Percentiles rank a stretch among this genome's conserved stretches.
phyloP scores from a whole-genome alignment of 306 rosid species.

The Fragaria vesca region DNA sequence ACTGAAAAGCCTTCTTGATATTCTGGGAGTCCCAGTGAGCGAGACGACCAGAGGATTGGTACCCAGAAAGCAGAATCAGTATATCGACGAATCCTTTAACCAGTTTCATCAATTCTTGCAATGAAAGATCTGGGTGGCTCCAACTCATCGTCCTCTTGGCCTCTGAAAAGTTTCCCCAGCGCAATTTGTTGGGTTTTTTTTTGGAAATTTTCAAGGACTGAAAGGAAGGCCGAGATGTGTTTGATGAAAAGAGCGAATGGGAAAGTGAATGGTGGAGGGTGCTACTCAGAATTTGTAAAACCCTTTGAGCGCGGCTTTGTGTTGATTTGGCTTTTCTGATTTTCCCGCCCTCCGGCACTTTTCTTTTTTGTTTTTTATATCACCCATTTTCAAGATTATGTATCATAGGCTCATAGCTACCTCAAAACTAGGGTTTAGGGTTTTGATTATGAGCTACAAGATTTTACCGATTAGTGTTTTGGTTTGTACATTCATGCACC shows the following conservation, averaged over 20 bases:
- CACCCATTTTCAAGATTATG: too few relatives aligned
- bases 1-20: slow-evolving; percentile 35
- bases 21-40: slow-evolving; percentile 41
- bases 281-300: too few relatives aligned
- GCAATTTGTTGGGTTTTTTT: neutral
- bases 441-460: too few relatives aligned
- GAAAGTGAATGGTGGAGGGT: too few relatives aligned
- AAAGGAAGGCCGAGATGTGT: neutral
- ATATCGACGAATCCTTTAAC: slow-evolving; percentile 44
- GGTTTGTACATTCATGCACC: too few relatives aligned
- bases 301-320: neutral
- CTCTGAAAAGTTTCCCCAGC: neutral
- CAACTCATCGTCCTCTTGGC: slow-evolving; percentile 32
- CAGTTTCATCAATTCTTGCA: slow-evolving; percentile 31
- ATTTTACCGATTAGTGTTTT: too few relatives aligned
- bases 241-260: too few relatives aligned
- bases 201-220: neutral
- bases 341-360: slow-evolving; percentile 3
- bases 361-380: neutral
- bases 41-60: slow-evolving; percentile 36
- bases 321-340: neutral
- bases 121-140: slow-evolving; percentile 28
- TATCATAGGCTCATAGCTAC: too few relatives aligned
- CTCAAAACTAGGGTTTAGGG: too few relatives aligned
- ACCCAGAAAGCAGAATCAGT: slow-evolving; percentile 44